Conservation (phyloP, 495 filamentous ascomycete genomes). For the Tuber borchii region DNA sequence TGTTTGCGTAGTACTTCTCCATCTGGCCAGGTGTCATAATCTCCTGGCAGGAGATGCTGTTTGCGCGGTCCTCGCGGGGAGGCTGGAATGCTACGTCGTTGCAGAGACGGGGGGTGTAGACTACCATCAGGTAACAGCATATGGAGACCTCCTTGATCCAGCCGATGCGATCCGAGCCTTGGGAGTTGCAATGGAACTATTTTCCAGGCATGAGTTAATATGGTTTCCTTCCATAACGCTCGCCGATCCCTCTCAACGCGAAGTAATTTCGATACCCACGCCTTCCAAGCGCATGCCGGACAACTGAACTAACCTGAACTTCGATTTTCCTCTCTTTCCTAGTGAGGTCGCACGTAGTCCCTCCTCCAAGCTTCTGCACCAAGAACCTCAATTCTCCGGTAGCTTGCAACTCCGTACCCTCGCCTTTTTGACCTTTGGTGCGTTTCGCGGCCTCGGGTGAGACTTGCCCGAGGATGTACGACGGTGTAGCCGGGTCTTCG, state of each 20-base stretch:
- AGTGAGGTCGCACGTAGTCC: slow-evolving; percentile 86
- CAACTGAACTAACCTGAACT: slow-evolving; percentile 50
- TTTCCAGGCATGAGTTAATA: slow-evolving; percentile 2
- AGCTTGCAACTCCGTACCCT: slow-evolving; percentile 61
- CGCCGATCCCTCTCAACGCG: background rate
- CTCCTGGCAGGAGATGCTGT: slow-evolving; percentile 69
- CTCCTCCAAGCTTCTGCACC: slow-evolving; percentile 79
- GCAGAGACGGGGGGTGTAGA: slow-evolving; percentile 88
- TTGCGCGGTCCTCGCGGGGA: slow-evolving; percentile 69
- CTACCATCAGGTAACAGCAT: slow-evolving; percentile 89
- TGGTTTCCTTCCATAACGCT: background rate
- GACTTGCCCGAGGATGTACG: slow-evolving; percentile 61
- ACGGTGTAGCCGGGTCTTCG: slow-evolving; percentile 67
- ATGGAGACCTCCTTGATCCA: slow-evolving; percentile 94
- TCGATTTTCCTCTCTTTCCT: slow-evolving; percentile 78
- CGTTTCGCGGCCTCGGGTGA: slow-evolving; percentile 42
- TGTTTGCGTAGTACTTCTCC: slow-evolving; percentile 24
- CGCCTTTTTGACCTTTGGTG: slow-evolving; percentile 43
- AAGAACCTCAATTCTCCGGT: slow-evolving; percentile 82
- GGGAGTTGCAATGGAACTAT: slow-evolving; percentile 85
- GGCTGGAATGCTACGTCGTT: slow-evolving; percentile 88
- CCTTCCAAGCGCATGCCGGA: background rate
- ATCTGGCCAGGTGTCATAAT: slow-evolving; percentile 52
- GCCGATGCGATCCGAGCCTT: slow-evolving; percentile 72
- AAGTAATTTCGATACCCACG: background rate